Percentiles rank a stretch among this genome's conserved stretches.
Evolutionary conservation across 805 yeast genomes (phyloP).

Genomic region (Jamesozyma hellenica): DNA sequence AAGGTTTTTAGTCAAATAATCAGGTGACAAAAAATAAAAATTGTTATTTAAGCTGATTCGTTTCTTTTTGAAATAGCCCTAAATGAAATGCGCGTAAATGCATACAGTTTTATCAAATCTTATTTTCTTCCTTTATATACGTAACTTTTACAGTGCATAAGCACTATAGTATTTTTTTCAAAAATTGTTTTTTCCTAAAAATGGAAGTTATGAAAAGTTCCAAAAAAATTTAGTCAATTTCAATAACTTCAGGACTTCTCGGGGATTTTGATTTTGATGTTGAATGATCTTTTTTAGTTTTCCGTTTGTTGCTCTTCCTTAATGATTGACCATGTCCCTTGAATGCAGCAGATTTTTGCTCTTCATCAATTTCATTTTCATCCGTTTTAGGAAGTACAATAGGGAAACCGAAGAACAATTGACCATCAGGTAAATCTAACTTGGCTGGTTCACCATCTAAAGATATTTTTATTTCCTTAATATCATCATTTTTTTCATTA

Average conservation of each 20-base stretch:
- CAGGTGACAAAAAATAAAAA: too few relatives aligned
- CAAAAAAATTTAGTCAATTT: conserved; percentile 67
- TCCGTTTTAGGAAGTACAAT: conserved; percentile 38
- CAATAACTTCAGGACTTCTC: conserved; percentile 69
- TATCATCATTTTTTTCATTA: conserved; percentile 2
- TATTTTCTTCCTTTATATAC: too few relatives aligned
- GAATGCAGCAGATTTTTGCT: conserved; percentile 26
- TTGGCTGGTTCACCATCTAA: conserved; percentile 61
- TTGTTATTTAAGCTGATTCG: too few relatives aligned
- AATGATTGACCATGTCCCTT: conserved; percentile 68
- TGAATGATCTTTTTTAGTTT: conserved; percentile 43
- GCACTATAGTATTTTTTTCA: too few relatives aligned
- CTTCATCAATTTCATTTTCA: conserved; percentile 25
- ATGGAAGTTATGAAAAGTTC: too few relatives aligned
- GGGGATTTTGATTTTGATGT: conserved; percentile 49
- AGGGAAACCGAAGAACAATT: conserved; percentile 90
- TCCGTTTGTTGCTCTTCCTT: conserved; percentile 61
- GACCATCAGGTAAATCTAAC: conserved; percentile 68
- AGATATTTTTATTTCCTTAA: conserved; percentile 36
- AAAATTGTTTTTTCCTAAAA: too few relatives aligned
- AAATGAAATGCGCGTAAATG: too few relatives aligned
- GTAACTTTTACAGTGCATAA: too few relatives aligned
- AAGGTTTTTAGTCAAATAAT: too few relatives aligned
- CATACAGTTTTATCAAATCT: too few relatives aligned
- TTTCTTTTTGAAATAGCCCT: too few relatives aligned